Evolutionary conservation across 1,284 basidiomycete species (phyloP), one percentile per base, ranked within the genome.

Genomic region (Pseudozyma thailandica): DNA sequence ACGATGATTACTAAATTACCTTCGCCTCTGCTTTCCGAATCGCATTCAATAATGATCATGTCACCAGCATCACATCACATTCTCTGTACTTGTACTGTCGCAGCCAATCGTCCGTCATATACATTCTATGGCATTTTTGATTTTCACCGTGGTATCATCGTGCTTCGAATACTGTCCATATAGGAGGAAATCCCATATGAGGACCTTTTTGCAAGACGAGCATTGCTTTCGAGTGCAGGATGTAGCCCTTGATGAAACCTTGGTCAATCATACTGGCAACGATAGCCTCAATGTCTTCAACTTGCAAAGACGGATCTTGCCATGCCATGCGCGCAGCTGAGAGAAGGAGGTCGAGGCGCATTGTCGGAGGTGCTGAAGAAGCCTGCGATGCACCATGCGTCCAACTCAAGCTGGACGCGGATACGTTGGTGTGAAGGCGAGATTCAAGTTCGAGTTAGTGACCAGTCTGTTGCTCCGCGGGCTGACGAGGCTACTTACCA

Each of bases 231-330:
- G 79, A 79, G 48, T 84, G 84, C 16, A 83, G 58, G 13, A 84
- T 82, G 73, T 85, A 85, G 3, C 81, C 84, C 52, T 85, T 85
- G 54, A 84, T 55, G 61, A 83, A 82, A 31, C 84, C 84, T 74
- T 84, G 83, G 44, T 85, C 84, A 56, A 85, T 79, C 38, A 85
- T 60, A 30, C 80, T 82, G 2, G 79, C 80, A 12, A 80, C 73
- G 58, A 85, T 79, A 25, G 80, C 78, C 53, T 84, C 84, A 33
- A 85, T 68, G 50, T 85, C 84, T 35, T 83, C 82, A 12, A 76
- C 18, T 43, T 82, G 76, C 25, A 85, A 64, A 4, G 66, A 43
- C 8, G 54, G 16, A 27, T 83, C 82, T 12, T 61, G 58, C 75
- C 84, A 85, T 5, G 82, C 79, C 12, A 82, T 23, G 9, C 74